phyloP scores from a whole-genome alignment of 805 yeast species.

The Ogataea allantospora region DNA sequence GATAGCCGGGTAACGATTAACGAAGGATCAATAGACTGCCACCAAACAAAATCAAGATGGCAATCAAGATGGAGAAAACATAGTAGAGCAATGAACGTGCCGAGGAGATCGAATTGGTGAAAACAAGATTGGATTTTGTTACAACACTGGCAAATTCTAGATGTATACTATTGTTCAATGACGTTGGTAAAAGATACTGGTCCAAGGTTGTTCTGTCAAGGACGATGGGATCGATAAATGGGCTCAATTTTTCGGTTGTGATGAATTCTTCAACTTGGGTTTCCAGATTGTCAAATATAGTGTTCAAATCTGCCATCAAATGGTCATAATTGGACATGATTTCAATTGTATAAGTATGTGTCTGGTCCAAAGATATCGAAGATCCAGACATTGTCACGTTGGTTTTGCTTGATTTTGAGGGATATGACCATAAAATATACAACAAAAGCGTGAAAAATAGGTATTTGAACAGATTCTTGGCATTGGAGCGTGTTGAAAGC shows the following conservation, averaged over 20 bases:
- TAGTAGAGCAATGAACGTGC: constrained; percentile 2
- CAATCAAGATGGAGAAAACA: constrained; percentile 2
- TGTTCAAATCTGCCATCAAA: not conserved
- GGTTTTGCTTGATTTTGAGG: not conserved
- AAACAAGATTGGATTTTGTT: not conserved
- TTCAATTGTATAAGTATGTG: not conserved
- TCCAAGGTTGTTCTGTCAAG: constrained; percentile 2
- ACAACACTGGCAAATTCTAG: constrained; percentile 1
- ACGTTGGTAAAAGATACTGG: constrained; percentile 1
- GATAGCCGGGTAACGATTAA: constrained; percentile 10
- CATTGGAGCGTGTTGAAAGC: constrained; percentile 18
- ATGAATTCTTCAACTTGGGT: not conserved
- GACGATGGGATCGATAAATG: not conserved
- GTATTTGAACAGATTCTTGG: constrained; percentile 2
- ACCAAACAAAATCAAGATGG: constrained; percentile 1
- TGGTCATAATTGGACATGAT: not conserved
- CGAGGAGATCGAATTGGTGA: not conserved
- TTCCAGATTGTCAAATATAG: not conserved
- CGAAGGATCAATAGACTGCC: constrained; percentile 2
- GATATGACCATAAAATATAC: constrained; percentile 1
- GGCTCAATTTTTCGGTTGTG: not conserved
- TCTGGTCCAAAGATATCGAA: not conserved
- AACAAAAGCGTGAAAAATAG: constrained; percentile 3
- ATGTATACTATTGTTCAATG: not conserved
- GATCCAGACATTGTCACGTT: not conserved